phyloP scores from a whole-genome alignment of 371 early-diverging fungal species.

The Aphelidium insulamus region DNA sequence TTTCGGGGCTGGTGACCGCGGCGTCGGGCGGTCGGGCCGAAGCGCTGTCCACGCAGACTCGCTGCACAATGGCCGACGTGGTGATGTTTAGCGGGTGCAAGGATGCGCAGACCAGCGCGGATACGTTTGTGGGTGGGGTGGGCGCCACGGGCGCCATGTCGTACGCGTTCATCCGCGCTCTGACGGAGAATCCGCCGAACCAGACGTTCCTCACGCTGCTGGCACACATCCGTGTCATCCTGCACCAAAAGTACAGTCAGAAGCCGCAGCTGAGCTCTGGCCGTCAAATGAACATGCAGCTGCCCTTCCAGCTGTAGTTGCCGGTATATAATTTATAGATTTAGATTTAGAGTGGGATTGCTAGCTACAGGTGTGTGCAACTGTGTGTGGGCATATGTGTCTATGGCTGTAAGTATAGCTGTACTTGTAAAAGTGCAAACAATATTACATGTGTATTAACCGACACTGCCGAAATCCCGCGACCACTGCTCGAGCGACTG shows the following conservation, averaged over 20 bases:
- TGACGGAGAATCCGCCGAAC: constrained; percentile 35
- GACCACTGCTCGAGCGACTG: constrained; percentile 37
- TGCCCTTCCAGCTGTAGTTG: no score
- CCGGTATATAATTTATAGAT: no score
- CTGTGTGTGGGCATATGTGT: no score
- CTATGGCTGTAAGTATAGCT: no score
- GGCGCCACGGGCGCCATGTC: constrained; percentile 64
- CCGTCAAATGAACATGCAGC: constrained; percentile 56
- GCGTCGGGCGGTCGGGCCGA: constrained; percentile 15
- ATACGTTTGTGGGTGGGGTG: constrained; percentile 32
- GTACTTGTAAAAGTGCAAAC: no score
- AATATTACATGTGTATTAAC: no score
- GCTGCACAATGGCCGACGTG: constrained; percentile 46
- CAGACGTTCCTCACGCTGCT: constrained; percentile 52
- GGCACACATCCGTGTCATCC: constrained; percentile 35
- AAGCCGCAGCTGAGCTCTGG: constrained; percentile 60
- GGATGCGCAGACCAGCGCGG: constrained; percentile 75
- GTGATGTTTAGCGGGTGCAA: constrained; percentile 75
- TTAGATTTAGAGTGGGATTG: no score
- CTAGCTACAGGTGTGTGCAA: no score
- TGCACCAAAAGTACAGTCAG: constrained; percentile 43
- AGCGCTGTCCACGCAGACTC: constrained; percentile 15
- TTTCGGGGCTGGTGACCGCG: constrained; percentile 9
- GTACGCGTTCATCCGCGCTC: constrained; percentile 38
- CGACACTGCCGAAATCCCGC: constrained; percentile 19